These are phyloP conservation scores for Raphanus sativus DNA, from an alignment of 345 rosid genomes.

Conservation along the genomic window DNA sequence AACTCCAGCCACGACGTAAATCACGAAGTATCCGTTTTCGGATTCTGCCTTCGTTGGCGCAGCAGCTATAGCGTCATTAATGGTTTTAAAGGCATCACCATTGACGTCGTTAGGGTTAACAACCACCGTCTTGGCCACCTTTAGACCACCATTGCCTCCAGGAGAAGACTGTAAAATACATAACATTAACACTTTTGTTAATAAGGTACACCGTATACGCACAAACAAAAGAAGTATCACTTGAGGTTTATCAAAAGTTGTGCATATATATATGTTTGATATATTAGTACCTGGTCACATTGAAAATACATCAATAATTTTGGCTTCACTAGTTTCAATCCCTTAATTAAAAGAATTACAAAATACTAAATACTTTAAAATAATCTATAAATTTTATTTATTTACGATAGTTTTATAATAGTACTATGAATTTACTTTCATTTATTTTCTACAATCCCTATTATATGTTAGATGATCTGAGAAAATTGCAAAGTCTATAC, in stretches of 20 bases:
- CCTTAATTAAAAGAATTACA: too few relatives aligned
- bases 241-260: not conserved
- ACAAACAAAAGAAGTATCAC: too few relatives aligned
- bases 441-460: not conserved
- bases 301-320: not conserved
- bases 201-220: too few relatives aligned
- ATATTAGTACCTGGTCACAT: not conserved
- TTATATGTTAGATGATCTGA: not conserved
- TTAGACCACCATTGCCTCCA: slow-evolving; percentile 8
- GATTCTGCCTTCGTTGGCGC: slow-evolving; percentile 44
- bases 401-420: not conserved
- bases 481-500: not conserved
- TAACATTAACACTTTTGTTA: not conserved
- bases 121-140: slow-evolving; percentile 39
- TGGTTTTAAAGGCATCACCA: slow-evolving; percentile 44
- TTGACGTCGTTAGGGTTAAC: slow-evolving; percentile 43
- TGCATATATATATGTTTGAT: too few relatives aligned
- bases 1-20: slow-evolving; percentile 46
- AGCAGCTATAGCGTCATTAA: slow-evolving; percentile 49
- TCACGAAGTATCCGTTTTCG: slow-evolving; percentile 41
- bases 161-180: slow-evolving; percentile 11
- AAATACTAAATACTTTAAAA: too few relatives aligned
- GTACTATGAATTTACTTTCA: not conserved
- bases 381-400: not conserved
- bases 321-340: not conserved